Conservation (phyloP, 2,329 filamentous ascomycete species). For the Talaromyces sp. region DNA sequence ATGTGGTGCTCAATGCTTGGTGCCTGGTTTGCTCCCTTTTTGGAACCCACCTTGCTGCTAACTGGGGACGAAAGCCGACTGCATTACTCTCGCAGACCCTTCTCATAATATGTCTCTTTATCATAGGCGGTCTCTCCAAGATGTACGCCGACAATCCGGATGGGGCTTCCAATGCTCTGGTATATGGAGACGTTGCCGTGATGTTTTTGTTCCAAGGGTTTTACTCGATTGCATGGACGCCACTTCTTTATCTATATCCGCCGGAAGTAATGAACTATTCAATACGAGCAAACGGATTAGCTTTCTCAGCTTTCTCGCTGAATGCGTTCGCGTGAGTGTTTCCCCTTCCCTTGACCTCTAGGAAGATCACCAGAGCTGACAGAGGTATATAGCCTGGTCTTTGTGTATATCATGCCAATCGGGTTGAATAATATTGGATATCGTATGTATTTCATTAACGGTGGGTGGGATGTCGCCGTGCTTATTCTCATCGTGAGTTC, state of each 20-base stretch:
- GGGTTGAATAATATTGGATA: conserved; percentile 39
- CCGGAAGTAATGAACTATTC: conserved; percentile 47
- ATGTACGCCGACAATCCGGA: conserved; percentile 20
- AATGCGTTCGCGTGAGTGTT: conserved; percentile 19
- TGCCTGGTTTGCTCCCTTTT: conserved; percentile 39
- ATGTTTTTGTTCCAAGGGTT: conserved; percentile 51
- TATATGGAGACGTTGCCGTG: conserved; percentile 42
- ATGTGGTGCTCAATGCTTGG: conserved; percentile 49
- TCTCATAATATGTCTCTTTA: conserved; percentile 38
- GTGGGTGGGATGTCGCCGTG: conserved; percentile 33
- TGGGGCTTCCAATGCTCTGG: conserved; percentile 17
- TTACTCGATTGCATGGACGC: conserved; percentile 49
- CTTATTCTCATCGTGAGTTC: conserved; percentile 31
- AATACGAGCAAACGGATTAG: conserved; percentile 45
- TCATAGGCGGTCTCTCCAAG: conserved; percentile 49
- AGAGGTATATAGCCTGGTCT: conserved; percentile 23
- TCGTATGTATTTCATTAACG: conserved; percentile 47
- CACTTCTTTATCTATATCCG: conserved; percentile 45
- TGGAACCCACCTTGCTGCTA: conserved; percentile 40
- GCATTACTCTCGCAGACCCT: conserved; percentile 33
- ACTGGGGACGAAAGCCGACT: conserved; percentile 42
- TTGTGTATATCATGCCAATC: conserved; percentile 40
- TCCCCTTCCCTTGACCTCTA: neutral
- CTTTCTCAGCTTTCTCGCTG: conserved; percentile 26
- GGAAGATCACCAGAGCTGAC: neutral